phyloP scores from a whole-genome alignment of 768 basidiomycete species.

The Russula brevipes region DNA sequence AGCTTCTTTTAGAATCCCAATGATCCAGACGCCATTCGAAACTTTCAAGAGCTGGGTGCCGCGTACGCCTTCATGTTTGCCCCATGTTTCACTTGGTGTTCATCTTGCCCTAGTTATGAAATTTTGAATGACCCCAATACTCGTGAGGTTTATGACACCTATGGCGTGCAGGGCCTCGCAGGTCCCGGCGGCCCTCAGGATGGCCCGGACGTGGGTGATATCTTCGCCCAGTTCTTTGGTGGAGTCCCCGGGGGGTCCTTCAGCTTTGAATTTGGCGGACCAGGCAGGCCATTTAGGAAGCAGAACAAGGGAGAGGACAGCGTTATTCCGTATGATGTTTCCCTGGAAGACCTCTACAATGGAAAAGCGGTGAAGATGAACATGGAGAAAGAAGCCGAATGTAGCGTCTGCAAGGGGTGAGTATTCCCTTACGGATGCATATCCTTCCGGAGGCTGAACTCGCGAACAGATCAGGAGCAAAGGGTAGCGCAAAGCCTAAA shows the following conservation, averaged over 20 bases:
- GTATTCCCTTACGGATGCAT: slow-evolving; percentile 22
- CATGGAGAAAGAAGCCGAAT: slow-evolving; percentile 81
- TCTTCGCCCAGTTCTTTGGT: slow-evolving; percentile 72
- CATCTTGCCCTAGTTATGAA: slow-evolving; percentile 56
- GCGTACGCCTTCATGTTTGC: slow-evolving; percentile 51
- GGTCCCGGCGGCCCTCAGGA: slow-evolving; percentile 41
- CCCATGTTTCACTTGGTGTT: not conserved
- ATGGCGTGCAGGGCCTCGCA: slow-evolving; percentile 65
- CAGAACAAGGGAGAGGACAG: slow-evolving; percentile 65
- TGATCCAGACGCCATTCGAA: slow-evolving; percentile 74
- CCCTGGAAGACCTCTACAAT: slow-evolving; percentile 88
- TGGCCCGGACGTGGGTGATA: slow-evolving; percentile 53
- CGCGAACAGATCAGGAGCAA: slow-evolving; percentile 64
- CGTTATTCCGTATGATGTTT: slow-evolving; percentile 74
- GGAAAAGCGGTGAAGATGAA: slow-evolving; percentile 86
- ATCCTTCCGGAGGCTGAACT: slow-evolving; percentile 24
- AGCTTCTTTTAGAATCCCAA: slow-evolving; percentile 69
- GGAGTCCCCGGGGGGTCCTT: slow-evolving; percentile 54
- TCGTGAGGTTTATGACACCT: slow-evolving; percentile 65
- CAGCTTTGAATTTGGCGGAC: slow-evolving; percentile 52
- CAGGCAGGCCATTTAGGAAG: slow-evolving; percentile 31
- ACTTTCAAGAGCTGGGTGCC: slow-evolving; percentile 85
- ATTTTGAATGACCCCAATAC: slow-evolving; percentile 66
- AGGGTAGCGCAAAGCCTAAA: slow-evolving; percentile 79
- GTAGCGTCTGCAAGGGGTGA: slow-evolving; percentile 76